Evolutionary conservation across 305 asterid genomes (phyloP), one percentile per base, ranked within the genome.

Genomic region (Withania somnifera): DNA sequence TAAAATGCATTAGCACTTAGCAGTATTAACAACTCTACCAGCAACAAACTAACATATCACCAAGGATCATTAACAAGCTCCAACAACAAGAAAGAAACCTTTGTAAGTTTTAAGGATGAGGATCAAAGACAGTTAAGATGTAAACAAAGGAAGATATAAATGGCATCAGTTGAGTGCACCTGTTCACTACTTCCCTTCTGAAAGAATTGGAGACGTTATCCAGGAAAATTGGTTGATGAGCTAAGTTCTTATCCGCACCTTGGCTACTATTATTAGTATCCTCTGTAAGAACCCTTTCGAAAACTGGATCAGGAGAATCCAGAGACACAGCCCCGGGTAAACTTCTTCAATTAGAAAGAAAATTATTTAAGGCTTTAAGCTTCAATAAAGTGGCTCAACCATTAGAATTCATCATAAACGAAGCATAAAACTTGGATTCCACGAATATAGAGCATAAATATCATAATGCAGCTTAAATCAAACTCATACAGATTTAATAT

Each of bases 191-290:
- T 60, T 90, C 93, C 87, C 93, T 85, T 86, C 91, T 85, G 78
- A 87, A 84, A 75, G 91, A 90, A 85, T 87, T 85, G 15, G 87
- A 81, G 83, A 86, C 85, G 84, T 87, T 92, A 82, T 90, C 93
- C 68, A 82, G 51, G 14, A 68, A 80, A 84, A 83, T 83, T 34
- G 84, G 82, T 79, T 85, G 91, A 79, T 86, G 84, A 76, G 52
- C 81, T 58, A 66, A 78, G 85, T 82, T 88, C 82, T 85, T 86
- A 61, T 89, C 92, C 63, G 86, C 83, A 42, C 76, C 81, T 69
- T 85, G 89, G 40, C 88, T 77, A 32, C 54, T 84, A 85, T 81
- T 79, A 63, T 78, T 81, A 82, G 63, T 69, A 82, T 79, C 86
- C 83, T 82, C 84, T 42, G 68, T 77, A 63, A 79, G 80, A 84